A percentile compares a stretch with the other conserved stretches of the same genome.
Conservation (phyloP, 192 early-diverging fungal genomes). For the Backusella morwellensis region DNA sequence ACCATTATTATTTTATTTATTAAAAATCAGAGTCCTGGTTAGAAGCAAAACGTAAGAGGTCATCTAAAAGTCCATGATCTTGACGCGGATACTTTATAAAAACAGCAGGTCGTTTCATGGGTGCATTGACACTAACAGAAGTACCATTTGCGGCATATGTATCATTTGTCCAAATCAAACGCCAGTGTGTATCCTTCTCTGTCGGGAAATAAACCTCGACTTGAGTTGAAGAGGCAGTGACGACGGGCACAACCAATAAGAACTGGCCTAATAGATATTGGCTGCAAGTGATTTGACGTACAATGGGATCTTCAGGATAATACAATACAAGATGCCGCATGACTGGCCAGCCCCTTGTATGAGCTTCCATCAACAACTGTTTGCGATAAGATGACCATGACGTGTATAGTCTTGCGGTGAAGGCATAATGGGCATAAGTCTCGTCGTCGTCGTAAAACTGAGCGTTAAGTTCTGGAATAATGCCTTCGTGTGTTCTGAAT, state of each 20-base stretch:
- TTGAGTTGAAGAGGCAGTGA: slow-evolving; percentile 12
- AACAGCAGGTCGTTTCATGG: slow-evolving; percentile 32
- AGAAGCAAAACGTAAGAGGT: slow-evolving; percentile 17
- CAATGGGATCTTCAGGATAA: slow-evolving; percentile 31
- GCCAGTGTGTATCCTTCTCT: slow-evolving; percentile 16
- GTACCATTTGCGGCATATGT: slow-evolving; percentile 21
- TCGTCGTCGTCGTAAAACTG: slow-evolving; percentile 40
- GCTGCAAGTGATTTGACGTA: slow-evolving; percentile 27
- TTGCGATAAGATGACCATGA: slow-evolving; percentile 31
- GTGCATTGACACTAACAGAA: slow-evolving; percentile 22
- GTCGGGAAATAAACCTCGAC: slow-evolving; percentile 42
- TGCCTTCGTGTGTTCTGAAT: slow-evolving; percentile 34
- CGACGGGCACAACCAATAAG: slow-evolving; percentile 34
- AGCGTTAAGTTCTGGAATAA: slow-evolving; percentile 32
- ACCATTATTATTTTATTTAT: too few relatives aligned
- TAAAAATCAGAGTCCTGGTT: neutral
- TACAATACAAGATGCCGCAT: slow-evolving; percentile 36
- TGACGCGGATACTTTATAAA: slow-evolving; percentile 36
- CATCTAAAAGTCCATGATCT: slow-evolving; percentile 23
- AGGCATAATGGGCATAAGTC: slow-evolving; percentile 21
- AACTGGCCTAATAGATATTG: slow-evolving; percentile 38
- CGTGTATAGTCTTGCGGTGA: slow-evolving; percentile 24
- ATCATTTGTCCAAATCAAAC: slow-evolving; percentile 33
- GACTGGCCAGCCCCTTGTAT: slow-evolving; percentile 28
- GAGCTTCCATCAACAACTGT: slow-evolving; percentile 27